Evolutionary conservation across 1,284 basidiomycete genomes (phyloP).

Genomic region (Trichosporon coremiiforme): DNA sequence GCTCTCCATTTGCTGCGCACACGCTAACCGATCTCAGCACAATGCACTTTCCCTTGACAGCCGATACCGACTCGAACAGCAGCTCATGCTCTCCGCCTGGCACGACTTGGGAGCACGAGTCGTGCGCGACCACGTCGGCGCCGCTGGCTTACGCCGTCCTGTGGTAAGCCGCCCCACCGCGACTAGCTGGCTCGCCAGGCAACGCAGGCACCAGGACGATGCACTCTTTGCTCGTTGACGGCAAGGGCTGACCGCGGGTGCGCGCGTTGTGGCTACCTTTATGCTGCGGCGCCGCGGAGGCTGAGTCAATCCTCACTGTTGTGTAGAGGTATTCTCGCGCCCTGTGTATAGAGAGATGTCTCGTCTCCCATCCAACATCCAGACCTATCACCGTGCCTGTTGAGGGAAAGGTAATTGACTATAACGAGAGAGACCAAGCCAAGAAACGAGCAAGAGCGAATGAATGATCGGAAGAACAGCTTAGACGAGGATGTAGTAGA

Average conservation of each 20-base stretch:
- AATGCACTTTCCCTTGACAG: slow-evolving; percentile 23
- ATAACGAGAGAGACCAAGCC: slow-evolving; percentile 1
- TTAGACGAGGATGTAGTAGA: slow-evolving; percentile 12
- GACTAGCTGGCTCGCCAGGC: slow-evolving; percentile 65
- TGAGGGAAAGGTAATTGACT: slow-evolving; percentile 9
- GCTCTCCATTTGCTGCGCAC: slow-evolving; percentile 20
- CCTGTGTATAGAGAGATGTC: slow-evolving; percentile 14
- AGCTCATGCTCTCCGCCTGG: slow-evolving; percentile 73
- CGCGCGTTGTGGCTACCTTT: slow-evolving; percentile 23
- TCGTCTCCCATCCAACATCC: neutral
- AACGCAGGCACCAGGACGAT: slow-evolving; percentile 59
- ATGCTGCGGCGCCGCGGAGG: slow-evolving; percentile 24
- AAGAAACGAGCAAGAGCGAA: neutral
- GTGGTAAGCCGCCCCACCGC: slow-evolving; percentile 58
- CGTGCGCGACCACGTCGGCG: slow-evolving; percentile 59
- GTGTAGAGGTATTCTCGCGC: slow-evolving; percentile 21
- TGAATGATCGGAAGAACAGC: slow-evolving; percentile 7
- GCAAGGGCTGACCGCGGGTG: slow-evolving; percentile 26
- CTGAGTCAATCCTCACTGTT: slow-evolving; percentile 20
- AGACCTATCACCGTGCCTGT: slow-evolving; percentile 16
- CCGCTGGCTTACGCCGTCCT: slow-evolving; percentile 37
- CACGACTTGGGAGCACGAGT: slow-evolving; percentile 70
- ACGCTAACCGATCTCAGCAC: slow-evolving; percentile 16
- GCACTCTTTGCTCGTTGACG: slow-evolving; percentile 37
- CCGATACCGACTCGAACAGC: slow-evolving; percentile 73